Base-by-base conservation (phyloP, 192 early-diverging fungal genomes). In the Backusella australiensis region DNA sequence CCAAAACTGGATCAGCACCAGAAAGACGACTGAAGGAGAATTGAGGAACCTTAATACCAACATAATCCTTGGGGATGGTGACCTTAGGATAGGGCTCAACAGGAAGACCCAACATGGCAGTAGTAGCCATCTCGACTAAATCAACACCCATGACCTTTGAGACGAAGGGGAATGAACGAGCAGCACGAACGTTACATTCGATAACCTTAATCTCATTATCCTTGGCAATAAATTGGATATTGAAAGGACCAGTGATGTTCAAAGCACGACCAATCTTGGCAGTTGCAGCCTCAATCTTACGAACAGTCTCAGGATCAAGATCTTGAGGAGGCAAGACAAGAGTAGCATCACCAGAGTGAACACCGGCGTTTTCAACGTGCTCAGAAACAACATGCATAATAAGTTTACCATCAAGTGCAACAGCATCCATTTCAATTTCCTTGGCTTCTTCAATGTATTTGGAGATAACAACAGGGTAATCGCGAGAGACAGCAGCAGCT, bases 151-250 rank as follows among this genome's bases (percentile, higher is more conserved):
- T 85, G 8, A 98, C 97, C 90, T 99, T 99, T 81, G 96, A 98
- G 14, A 96, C 95, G 78, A 99, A 99, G 67, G 97, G 98, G 91
- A 98, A 97, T 38, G 96, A 97, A 46, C 98, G 91, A 15, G 97
- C 94, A 2, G 98, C 96, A 71, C 97, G 94, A 56, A 99, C 90
- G 79, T 99, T 99, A 85, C 98, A 99, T 84, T 99, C 98, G 76
- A 99, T 99, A 70, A 99, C 94, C 90, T 99, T 99, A 86, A 99
- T 96, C 83, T 98, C 96, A 78, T 97, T 97, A 87, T 99, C 94
- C 90, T 98, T 99, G 83, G 96, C 96, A 86, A 99, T 98, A 77
- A 99, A 96, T 87, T 99, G 97, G 81, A 99, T 99, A 86, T 99
- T 99, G 90, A 88, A 94, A 19, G 96, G 97, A 32, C 97, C 97